Base-by-base conservation (phyloP, 495 filamentous ascomycete genomes). In the Ramalina intermedia region DNA sequence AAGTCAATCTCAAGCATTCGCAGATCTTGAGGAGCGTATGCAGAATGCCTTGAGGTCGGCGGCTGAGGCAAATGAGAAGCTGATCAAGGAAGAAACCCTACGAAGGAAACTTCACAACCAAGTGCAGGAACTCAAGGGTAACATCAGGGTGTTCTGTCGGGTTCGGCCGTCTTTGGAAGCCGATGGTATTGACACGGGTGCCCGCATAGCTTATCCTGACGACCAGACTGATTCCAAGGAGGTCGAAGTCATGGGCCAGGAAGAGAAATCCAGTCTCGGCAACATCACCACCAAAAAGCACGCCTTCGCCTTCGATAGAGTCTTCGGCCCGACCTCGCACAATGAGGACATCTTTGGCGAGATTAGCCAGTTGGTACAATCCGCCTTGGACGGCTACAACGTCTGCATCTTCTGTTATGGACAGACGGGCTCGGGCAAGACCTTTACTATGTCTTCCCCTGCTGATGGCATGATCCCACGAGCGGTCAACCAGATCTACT, bases 341-440 rank as follows among this genome's bases (percentile, higher is more conserved):
- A 99, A 99, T 59, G 72, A 73, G 21, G 82, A 94, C 49, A 80
- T 99, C 7, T 99, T 96, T 61, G 89, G 87, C 49, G 91, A 96
- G 59, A 96, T 96, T 66, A 91, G 85, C 50, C 93, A 99, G 58
- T 77, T 99, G 20, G 88, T 99, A 12, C 91, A 99, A 67, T 88
- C 82, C 54, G 93, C 93, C 1, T 71, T 99, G 41, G 91, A 99
- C 61, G 91, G 91, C 14, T 96, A 96, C 66, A 99, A 99, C 60
- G 91, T 99, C 33, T 96, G 90, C 65, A 96, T 99, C 54, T 95
- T 99, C 69, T 96, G 88, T 62, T 99, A 99, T 61, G 91, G 91
- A 35, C 91, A 99, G 61, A 98, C 91, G 4, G 91, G 91, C 3
- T 90, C 88, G 33, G 91, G 91, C 40, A 98, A 98, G 70, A 98